Evolutionary conservation across 805 yeast species (phyloP).

Genomic region (baker's yeast (Saccharomyces cerevisiae)): DNA sequence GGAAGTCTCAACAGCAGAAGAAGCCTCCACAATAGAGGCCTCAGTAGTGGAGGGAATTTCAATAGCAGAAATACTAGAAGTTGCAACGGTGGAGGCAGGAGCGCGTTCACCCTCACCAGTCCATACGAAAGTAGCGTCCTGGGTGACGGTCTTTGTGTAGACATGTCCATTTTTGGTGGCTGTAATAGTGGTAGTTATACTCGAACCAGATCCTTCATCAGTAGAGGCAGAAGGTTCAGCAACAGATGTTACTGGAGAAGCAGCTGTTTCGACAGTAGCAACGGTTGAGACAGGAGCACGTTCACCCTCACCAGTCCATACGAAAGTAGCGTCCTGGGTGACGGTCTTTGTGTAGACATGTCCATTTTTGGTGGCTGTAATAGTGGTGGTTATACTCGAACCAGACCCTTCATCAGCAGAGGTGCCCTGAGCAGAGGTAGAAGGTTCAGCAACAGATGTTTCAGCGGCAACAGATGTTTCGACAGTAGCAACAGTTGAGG

Average conservation of each 20-base stretch:
- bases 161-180: constrained; percentile 7
- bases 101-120: neutral
- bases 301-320: constrained; percentile 2
- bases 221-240: neutral
- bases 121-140: constrained; percentile 4
- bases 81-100: neutral
- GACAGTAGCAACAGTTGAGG: neutral
- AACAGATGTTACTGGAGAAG: neutral
- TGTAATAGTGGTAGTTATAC: constrained; percentile 3
- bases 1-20: neutral
- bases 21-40: neutral
- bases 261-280: neutral
- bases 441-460: neutral
- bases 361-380: constrained; percentile 7
- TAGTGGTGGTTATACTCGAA: constrained; percentile 1
- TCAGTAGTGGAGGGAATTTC: neutral
- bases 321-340: constrained; percentile 4
- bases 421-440: neutral
- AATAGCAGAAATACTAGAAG: neutral
- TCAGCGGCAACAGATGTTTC: neutral
- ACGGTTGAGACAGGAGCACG: neutral
- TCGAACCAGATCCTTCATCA: neutral
- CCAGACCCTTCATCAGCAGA: neutral
- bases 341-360: constrained; percentile 8
- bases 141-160: constrained; percentile 7